phyloP scores from a whole-genome alignment of 257 asterid species.

The Cynanchum wilfordii region DNA sequence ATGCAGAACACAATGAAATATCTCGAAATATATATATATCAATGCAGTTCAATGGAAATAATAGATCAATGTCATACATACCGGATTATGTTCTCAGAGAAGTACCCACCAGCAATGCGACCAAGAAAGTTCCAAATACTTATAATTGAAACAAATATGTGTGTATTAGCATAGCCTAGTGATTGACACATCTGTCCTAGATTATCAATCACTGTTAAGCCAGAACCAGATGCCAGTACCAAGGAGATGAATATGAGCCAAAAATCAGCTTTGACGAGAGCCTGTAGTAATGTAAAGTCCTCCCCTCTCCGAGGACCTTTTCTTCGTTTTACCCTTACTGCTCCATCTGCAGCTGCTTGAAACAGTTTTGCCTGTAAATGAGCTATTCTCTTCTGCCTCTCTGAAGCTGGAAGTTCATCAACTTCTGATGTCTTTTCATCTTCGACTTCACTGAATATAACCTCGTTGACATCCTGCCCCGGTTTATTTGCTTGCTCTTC shows the following conservation, averaged over 20 bases:
- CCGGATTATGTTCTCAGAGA: constrained; percentile 39
- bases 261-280: constrained; percentile 42
- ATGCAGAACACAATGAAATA: background rate
- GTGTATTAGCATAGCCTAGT: constrained; percentile 33
- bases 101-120: constrained; percentile 41
- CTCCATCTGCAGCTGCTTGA: constrained; percentile 48
- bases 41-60: background rate
- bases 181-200: constrained; percentile 41
- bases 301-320: constrained; percentile 39
- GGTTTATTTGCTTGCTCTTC: constrained; percentile 19
- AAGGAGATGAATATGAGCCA: constrained; percentile 37
- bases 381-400: constrained; percentile 34
- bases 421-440: constrained; percentile 34
- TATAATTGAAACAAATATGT: constrained; percentile 36
- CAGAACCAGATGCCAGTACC: constrained; percentile 39
- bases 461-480: constrained; percentile 25
- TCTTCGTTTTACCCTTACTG: constrained; percentile 31
- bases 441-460: constrained; percentile 35
- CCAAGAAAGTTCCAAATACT: constrained; percentile 45
- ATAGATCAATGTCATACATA: constrained; percentile 2
- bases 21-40: too few species aligned
- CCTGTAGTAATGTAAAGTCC: constrained; percentile 35
- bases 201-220: constrained; percentile 38
- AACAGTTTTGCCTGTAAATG: constrained; percentile 38
- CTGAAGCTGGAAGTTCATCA: constrained; percentile 28